These are phyloP conservation scores for Vigna trinervia DNA, from an alignment of 306 rosid species.

Conservation along the genomic window DNA sequence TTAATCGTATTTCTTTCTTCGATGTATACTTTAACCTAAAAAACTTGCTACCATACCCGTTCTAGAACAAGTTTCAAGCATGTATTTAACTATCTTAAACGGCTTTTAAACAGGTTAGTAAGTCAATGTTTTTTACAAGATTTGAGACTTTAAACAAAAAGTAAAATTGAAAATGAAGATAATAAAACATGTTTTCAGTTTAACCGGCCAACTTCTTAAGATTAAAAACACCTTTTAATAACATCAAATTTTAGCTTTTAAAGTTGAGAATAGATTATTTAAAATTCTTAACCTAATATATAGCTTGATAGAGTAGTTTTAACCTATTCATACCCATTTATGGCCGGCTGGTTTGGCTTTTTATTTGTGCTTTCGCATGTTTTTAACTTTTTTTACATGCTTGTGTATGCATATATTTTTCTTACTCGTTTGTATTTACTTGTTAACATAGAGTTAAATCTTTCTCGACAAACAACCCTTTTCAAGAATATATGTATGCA, in stretches of 20 bases:
- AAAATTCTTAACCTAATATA: not conserved
- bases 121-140: not conserved
- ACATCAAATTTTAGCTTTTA: not conserved
- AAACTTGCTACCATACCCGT: not conserved
- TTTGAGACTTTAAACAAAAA: not conserved
- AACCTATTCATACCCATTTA: constrained; percentile 15
- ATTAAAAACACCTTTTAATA: not conserved
- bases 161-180: not conserved
- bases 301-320: not conserved
- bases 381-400: no score
- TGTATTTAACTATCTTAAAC: not conserved
- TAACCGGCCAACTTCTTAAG: constrained; percentile 22
- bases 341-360: constrained; percentile 30
- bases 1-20: not conserved
- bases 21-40: not conserved
- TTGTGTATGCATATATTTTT: no score
- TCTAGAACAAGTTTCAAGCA: not conserved
- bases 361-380: not conserved
- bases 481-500: no score
- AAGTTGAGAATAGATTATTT: not conserved
- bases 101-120: not conserved
- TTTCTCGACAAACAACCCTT: no score
- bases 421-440: no score
- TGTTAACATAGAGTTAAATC: no score
- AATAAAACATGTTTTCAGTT: not conserved